Evolutionary conservation across 805 yeast species (phyloP).

Genomic region (Metschnikowia picachoensis): DNA sequence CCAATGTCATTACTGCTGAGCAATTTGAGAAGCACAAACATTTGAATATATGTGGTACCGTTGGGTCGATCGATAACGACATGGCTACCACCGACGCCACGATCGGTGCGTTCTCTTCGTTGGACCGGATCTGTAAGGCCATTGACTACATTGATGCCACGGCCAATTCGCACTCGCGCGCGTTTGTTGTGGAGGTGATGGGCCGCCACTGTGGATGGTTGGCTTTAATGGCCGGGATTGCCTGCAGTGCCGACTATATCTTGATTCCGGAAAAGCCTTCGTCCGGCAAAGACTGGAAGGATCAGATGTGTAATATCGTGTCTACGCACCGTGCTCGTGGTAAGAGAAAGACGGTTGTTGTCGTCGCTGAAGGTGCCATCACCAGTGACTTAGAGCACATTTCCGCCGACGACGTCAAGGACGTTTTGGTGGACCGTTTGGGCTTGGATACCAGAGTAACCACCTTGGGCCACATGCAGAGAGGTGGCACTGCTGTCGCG

Average conservation of each 20-base stretch:
- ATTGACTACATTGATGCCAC: constrained; percentile 83
- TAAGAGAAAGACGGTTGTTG: constrained; percentile 71
- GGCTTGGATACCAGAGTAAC: constrained; percentile 78
- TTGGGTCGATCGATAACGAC: constrained; percentile 82
- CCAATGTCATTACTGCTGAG: constrained; percentile 42
- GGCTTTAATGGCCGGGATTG: constrained; percentile 75
- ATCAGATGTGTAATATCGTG: constrained; percentile 61
- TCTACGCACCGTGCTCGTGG: constrained; percentile 66
- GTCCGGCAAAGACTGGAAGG: constrained; percentile 57
- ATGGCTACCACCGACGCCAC: constrained; percentile 84
- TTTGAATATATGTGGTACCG: constrained; percentile 69
- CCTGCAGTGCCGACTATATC: constrained; percentile 77
- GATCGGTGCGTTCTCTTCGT: constrained; percentile 76
- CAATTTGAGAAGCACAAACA: constrained; percentile 48
- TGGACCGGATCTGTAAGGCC: constrained; percentile 69
- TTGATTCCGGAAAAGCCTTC: constrained; percentile 81
- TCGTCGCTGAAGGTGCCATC: constrained; percentile 84
- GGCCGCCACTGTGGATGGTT: constrained; percentile 91
- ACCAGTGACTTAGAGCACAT: constrained; percentile 65
- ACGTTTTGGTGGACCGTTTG: constrained; percentile 54
- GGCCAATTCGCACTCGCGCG: constrained; percentile 78
- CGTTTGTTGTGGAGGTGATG: constrained; percentile 83
- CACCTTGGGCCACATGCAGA: constrained; percentile 74
- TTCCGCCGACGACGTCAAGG: constrained; percentile 59
- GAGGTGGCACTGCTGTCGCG: constrained; percentile 82